A percentile compares a stretch with the other conserved stretches of the same genome.
Evolutionary conservation across 306 rosid genomes (phyloP).

Genomic region (Cicer pinnatifidum): DNA sequence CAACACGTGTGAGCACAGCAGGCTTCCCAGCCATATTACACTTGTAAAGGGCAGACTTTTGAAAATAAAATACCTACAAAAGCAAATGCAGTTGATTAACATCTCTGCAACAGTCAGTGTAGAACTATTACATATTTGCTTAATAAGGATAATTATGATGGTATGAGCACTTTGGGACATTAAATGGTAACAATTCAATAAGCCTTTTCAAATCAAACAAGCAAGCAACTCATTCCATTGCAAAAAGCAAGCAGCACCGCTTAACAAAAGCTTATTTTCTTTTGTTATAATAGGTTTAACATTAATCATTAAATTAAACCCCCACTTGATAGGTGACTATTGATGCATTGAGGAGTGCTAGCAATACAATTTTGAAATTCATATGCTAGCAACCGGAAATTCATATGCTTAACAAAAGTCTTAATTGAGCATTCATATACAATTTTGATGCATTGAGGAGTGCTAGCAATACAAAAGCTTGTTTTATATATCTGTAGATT

Average conservation of each 20-base stretch:
- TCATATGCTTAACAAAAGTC: too few species aligned
- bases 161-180: constrained; percentile 26
- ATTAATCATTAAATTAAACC: not conserved
- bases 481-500: not conserved
- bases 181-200: constrained; percentile 28
- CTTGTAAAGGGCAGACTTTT: constrained; percentile 95
- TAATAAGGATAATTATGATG: constrained; percentile 20
- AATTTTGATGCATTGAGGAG: too few species aligned
- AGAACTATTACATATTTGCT: constrained; percentile 5
- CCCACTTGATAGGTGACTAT: constrained; percentile 21
- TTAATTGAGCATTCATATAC: too few species aligned
- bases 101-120: constrained; percentile 21
- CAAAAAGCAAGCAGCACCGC: constrained; percentile 17
- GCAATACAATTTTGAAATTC: too few species aligned
- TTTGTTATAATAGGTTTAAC: constrained; percentile 15
- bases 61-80: constrained; percentile 86
- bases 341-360: not conserved
- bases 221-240: constrained; percentile 9
- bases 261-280: constrained; percentile 26
- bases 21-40: constrained; percentile 99
- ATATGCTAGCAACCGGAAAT: too few species aligned
- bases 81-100: constrained; percentile 36
- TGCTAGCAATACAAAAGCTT: too few species aligned
- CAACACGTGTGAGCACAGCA: constrained; percentile 98
- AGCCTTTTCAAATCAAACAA: constrained; percentile 32